phyloP scores from a whole-genome alignment of 768 basidiomycete genomes.

The Hericium alpestre region DNA sequence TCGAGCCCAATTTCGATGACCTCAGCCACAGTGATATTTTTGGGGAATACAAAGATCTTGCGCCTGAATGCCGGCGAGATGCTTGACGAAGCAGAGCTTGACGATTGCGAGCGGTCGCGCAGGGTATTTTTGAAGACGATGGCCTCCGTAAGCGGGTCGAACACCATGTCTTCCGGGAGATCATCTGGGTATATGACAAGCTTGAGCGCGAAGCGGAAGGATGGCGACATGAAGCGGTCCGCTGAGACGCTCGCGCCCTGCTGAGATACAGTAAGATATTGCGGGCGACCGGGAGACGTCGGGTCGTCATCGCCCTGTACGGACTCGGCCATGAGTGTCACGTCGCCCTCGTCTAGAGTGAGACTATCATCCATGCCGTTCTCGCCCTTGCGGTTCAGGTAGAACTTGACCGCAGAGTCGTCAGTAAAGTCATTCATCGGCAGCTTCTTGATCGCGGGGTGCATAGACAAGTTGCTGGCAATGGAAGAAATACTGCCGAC shows the following conservation, averaged over 20 bases:
- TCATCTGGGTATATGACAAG: constrained; percentile 82
- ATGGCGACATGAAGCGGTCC: constrained; percentile 75
- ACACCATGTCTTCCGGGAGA: constrained; percentile 88
- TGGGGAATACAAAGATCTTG: constrained; percentile 86
- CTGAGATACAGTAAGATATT: constrained; percentile 28
- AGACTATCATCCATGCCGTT: constrained; percentile 31
- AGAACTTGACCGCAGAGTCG: constrained; percentile 94
- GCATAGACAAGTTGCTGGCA: constrained; percentile 82
- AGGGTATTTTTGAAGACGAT: constrained; percentile 81
- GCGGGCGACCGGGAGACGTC: constrained; percentile 22
- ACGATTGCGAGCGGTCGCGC: constrained; percentile 38
- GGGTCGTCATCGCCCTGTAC: constrained; percentile 21
- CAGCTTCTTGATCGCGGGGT: constrained; percentile 89
- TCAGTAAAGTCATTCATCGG: constrained; percentile 98
- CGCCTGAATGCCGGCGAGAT: constrained; percentile 53
- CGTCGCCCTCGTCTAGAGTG: constrained; percentile 29
- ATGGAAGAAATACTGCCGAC: constrained; percentile 93
- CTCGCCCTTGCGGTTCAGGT: constrained; percentile 58
- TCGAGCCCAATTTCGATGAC: constrained; percentile 90
- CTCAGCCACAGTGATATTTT: constrained; percentile 92
- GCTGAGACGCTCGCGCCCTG: constrained; percentile 39
- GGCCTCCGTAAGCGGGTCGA: constrained; percentile 87
- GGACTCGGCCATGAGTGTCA: constrained; percentile 28
- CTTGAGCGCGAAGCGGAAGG: constrained; percentile 77
- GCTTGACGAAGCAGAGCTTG: constrained; percentile 34